Evolutionary conservation across 1,284 basidiomycete species (phyloP), one percentile per base, ranked within the genome.

Genomic region (Ustilago xerochloae): DNA sequence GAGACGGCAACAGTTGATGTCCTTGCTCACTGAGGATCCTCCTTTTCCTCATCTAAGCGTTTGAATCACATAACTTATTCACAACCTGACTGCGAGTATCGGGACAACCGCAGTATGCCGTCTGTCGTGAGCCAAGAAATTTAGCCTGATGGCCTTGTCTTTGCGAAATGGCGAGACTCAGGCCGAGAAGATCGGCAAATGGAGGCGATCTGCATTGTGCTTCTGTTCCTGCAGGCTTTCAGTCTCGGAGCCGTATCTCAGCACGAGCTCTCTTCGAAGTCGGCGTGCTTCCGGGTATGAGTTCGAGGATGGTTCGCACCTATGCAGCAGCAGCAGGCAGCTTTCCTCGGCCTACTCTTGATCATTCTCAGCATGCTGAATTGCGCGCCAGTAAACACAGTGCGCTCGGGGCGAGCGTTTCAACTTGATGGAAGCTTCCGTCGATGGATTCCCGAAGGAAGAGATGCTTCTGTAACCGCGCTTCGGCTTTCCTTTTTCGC

Each of bases 1-100:
- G 78, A 81, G 54, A 50, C 28, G 13, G 71, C 66, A 9, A 20
- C 56, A 13, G 56, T 58, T 24, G 72, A 71, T 33, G 67, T 65
- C 26, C 45, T 74, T 18, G 63, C 65, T 30, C 62, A 63, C 20
- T 69, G 48, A 59, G 36, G 18, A 46, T n/a, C n/a, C n/a, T n/a
- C n/a, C n/a, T n/a, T n/a, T n/a, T n/a, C n/a, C 10, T 8, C 13
- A n/a, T 12, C 33, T 18, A 32, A n/a, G 28, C 28, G 32, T 26
- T 48, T 15, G 9, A 29, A 12, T 9, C 7, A 4, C 9, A 10
- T 29, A 22, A 16, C 12, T 10, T 33, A 5, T 12, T 50, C 22
- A 35, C 12, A 22, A 30, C 33, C 26, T 24, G 32, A 36, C n/a
- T 43, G 22, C 22, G 18, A 16, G 35, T 38, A 39, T 6, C n/a